Conservation (phyloP, 192 early-diverging fungal genomes). For the Gonapodya sp. region DNA sequence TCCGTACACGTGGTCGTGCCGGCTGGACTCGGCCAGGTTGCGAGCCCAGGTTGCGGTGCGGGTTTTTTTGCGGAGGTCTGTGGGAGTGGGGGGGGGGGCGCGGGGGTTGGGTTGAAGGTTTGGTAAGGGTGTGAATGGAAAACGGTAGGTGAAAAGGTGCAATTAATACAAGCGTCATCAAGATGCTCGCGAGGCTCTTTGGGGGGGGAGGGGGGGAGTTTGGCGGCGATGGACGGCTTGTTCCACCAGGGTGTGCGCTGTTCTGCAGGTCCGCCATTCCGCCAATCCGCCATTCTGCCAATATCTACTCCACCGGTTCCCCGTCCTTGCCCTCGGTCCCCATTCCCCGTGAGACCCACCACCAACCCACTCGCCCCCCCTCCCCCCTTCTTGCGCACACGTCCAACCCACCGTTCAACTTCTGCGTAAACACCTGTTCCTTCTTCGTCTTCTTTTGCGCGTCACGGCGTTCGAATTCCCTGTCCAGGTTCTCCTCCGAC, state of each 20-base stretch:
- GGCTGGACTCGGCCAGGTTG: conserved; percentile 42
- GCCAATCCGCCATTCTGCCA: too few species aligned
- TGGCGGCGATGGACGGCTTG: too few species aligned
- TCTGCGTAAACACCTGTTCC: conserved; percentile 72
- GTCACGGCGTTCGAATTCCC: conserved; percentile 72
- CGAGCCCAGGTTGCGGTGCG: conserved; percentile 58
- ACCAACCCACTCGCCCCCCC: neutral
- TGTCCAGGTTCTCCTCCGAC: conserved; percentile 69
- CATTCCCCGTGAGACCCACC: neutral
- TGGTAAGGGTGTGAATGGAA: too few species aligned
- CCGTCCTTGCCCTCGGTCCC: too few species aligned
- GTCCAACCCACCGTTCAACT: conserved; percentile 55
- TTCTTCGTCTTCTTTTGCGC: conserved; percentile 70
- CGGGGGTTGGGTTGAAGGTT: too few species aligned
- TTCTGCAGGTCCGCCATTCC: too few species aligned
- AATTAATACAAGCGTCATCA: neutral
- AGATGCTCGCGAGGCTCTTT: neutral
- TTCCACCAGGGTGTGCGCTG: too few species aligned
- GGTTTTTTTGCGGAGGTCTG: conserved; percentile 69
- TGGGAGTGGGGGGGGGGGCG: too few species aligned
- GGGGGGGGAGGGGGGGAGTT: too few species aligned
- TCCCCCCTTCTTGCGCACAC: neutral
- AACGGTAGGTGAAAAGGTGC: too few species aligned
- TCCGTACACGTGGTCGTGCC: conserved; percentile 70
- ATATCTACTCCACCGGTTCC: too few species aligned